Evolutionary conservation across 805 yeast species (phyloP).

Genomic region (Suhomyces emberorum): DNA sequence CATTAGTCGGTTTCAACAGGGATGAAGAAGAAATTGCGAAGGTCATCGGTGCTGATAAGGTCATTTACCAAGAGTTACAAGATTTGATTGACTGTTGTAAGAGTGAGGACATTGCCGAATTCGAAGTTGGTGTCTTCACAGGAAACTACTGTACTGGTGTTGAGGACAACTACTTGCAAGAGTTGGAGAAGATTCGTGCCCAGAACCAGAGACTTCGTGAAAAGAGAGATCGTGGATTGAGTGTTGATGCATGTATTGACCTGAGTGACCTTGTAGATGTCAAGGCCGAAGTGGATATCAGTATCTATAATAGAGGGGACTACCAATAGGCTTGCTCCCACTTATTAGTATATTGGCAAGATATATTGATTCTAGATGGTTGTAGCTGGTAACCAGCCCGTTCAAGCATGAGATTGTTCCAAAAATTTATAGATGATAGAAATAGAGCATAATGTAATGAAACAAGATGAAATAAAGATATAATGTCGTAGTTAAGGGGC

Average conservation of each 20-base stretch:
- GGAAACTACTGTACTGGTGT: constrained; percentile 94
- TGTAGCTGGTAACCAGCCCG: no score
- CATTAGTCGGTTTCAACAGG: constrained; percentile 83
- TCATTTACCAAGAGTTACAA: constrained; percentile 80
- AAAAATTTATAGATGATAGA: no score
- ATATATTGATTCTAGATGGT: no score
- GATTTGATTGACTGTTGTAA: constrained; percentile 82
- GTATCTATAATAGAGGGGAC: constrained; percentile 57
- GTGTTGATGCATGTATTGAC: constrained; percentile 41
- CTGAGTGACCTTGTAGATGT: constrained; percentile 53
- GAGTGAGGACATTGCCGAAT: constrained; percentile 50
- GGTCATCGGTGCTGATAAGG: constrained; percentile 85
- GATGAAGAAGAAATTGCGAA: constrained; percentile 70
- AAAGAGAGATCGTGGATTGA: constrained; percentile 34
- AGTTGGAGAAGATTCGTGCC: constrained; percentile 80
- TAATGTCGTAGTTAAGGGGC: no score
- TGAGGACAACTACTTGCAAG: constrained; percentile 76
- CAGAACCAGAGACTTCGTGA: constrained; percentile 56
- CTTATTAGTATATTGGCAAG: no score
- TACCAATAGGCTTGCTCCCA: constrained; percentile 25
- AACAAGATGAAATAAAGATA: no score
- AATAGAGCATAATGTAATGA: no score
- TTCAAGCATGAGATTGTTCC: no score
- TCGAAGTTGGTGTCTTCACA: constrained; percentile 96
- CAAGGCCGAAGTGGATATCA: constrained; percentile 71